Evolutionary conservation across 2,329 filamentous ascomycete species (phyloP), one percentile per base, ranked within the genome.

Genomic region (Gyromitra esculenta): DNA sequence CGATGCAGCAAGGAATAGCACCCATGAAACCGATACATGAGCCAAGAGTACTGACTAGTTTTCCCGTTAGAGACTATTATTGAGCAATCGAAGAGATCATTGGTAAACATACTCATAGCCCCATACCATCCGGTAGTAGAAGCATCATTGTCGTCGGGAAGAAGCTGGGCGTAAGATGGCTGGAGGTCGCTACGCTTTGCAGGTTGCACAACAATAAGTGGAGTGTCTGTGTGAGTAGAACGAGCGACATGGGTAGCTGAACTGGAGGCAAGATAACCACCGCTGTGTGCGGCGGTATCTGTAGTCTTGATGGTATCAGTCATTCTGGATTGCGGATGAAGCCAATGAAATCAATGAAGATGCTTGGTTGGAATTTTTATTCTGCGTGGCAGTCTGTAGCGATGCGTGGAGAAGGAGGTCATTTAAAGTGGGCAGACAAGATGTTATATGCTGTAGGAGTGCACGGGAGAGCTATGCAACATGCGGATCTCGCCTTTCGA

Each of bases 1-100:
- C 39, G 64, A 97, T 85, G 84, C 94, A 97, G 89, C 94, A 97
- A 3, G 96, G 96, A 80, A 98, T 87, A 18, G 96, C 94, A 65
- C 96, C 96, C 25, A 92, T 82, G 59, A 89, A 91, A 80, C 96
- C 96, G 70, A 97, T 87, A 81, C 88, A 86, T 67, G 88, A 83
- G 79, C 96, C 96, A 6, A 98, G 85, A 15, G 86, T 84, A 83
- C 95, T 92, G 84, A 96, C 72, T 77, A 13, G 35, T 21, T 43
- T 62, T 41, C 9, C n/a, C 7, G 18, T 73, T 56, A 76, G 43
- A 9, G 56, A 13, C 13, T 39, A 48, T 37, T n/a, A 37, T 13
- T 60, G 8, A 43, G 18, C 9, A 67, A 48, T 54, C 1, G 18
- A 41, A 13, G 21, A 66, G 43, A 59, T 57, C 62, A 39, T 9